Conservation (phyloP, 2,329 filamentous ascomycete genomes). For the Capronia coronata region DNA sequence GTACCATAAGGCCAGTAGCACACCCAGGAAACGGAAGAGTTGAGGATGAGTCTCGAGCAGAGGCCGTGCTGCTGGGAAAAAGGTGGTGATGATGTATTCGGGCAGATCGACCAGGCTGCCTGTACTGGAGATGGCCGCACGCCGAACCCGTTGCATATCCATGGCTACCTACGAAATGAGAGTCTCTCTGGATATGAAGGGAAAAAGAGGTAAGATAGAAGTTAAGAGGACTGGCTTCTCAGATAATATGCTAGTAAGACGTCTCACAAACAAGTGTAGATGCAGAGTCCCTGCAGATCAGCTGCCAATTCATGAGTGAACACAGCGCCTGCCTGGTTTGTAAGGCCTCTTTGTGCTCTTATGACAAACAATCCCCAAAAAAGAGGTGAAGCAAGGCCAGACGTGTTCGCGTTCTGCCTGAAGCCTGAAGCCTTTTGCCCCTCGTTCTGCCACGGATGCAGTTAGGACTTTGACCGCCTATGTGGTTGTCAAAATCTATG, state of each 20-base stretch:
- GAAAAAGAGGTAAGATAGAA: neutral
- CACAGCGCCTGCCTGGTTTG: conserved; percentile 1
- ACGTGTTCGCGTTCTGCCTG: neutral
- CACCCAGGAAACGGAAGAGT: conserved; percentile 25
- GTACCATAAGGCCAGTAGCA: conserved; percentile 27
- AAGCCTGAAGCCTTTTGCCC: too few relatives aligned
- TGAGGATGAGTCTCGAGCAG: conserved; percentile 25
- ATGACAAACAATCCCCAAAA: neutral
- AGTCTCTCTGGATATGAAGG: neutral
- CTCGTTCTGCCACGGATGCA: too few relatives aligned
- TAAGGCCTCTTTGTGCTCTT: conserved; percentile 5
- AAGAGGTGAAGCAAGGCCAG: neutral
- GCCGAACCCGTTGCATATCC: conserved; percentile 19
- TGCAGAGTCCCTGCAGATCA: too few relatives aligned
- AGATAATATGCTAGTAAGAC: conserved; percentile 7
- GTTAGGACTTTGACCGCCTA: conserved; percentile 1
- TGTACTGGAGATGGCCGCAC: conserved; percentile 8
- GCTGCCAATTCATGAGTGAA: neutral
- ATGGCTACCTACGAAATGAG: conserved; percentile 6
- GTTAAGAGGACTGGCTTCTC: neutral
- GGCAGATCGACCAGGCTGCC: conserved; percentile 22
- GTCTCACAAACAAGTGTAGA: conserved; percentile 5
- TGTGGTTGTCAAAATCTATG: neutral
- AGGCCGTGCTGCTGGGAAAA: conserved; percentile 25
- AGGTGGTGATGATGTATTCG: conserved; percentile 26